Conservation (phyloP, 1,284 basidiomycete species). For the Melampsora abietis-canadensis region DNA sequence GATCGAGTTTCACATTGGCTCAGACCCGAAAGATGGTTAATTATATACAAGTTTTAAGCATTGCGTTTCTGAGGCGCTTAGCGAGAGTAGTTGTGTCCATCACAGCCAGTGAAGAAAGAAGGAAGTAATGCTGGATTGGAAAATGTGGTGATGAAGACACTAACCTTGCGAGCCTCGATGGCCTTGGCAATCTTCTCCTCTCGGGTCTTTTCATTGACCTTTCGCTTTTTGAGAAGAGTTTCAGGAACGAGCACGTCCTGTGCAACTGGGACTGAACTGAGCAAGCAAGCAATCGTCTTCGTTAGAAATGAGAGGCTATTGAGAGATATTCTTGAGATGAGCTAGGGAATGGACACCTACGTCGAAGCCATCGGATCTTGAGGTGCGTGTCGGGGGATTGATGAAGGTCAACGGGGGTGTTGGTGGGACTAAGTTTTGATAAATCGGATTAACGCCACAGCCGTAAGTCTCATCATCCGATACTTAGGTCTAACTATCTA, state of each 20-base stretch:
- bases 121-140: neutral
- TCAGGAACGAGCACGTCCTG: conserved; percentile 67
- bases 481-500: neutral
- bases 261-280: conserved; percentile 27
- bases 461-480: neutral
- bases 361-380: conserved; percentile 5
- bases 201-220: conserved; percentile 93
- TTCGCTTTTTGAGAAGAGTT: conserved; percentile 98
- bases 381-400: neutral
- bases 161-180: conserved; percentile 84
- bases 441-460: neutral
- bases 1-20: conserved; percentile 49
- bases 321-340: neutral
- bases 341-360: neutral
- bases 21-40: conserved; percentile 99
- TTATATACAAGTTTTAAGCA: conserved; percentile 55
- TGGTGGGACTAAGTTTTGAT: neutral
- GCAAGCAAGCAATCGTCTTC: neutral
- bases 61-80: conserved; percentile 48
- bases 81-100: conserved; percentile 67
- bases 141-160: conserved; percentile 48
- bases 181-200: conserved; percentile 90
- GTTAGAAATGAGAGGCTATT: neutral
- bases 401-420: neutral
- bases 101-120: conserved; percentile 56